Evolutionary conservation across 2,329 filamentous ascomycete species (phyloP).

Genomic region (Aureobasidium sp.): DNA sequence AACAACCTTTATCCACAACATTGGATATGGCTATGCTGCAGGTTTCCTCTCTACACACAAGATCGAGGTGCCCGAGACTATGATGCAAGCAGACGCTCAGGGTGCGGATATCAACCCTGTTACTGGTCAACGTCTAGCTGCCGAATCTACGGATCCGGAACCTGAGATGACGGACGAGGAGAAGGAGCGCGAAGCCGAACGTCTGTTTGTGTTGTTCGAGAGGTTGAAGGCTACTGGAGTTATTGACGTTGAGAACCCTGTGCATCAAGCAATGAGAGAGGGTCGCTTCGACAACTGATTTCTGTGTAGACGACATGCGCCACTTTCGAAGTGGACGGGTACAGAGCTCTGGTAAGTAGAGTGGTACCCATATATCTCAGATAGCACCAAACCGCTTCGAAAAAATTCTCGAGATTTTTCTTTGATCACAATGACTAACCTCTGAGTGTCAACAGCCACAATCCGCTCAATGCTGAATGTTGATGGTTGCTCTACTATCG

Average conservation of each 20-base stretch:
- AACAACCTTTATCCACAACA: constrained; percentile 73
- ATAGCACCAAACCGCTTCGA: too few relatives aligned
- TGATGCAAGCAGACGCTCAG: constrained; percentile 46
- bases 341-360: too few relatives aligned
- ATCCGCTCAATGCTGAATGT: too few relatives aligned
- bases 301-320: too few relatives aligned
- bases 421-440: too few relatives aligned
- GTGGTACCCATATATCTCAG: too few relatives aligned
- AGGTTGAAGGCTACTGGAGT: constrained; percentile 66
- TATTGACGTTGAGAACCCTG: constrained; percentile 69
- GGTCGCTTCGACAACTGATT: constrained; percentile 58
- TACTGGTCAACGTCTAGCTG: constrained; percentile 61
- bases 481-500: too few relatives aligned
- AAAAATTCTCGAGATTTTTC: too few relatives aligned
- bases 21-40: constrained; percentile 89
- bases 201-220: constrained; percentile 84
- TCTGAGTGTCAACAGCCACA: too few relatives aligned
- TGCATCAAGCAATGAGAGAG: constrained; percentile 58
- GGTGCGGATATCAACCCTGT: constrained; percentile 61
- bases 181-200: constrained; percentile 84
- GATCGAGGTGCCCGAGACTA: constrained; percentile 62
- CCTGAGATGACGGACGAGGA: constrained; percentile 83
- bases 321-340: too few relatives aligned
- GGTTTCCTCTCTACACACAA: constrained; percentile 83
- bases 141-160: constrained; percentile 40